A percentile compares a stretch with the other conserved stretches of the same genome.
phyloP scores from a whole-genome alignment of 2,329 filamentous ascomycete genomes.

The Colletotrichum caudatum region DNA sequence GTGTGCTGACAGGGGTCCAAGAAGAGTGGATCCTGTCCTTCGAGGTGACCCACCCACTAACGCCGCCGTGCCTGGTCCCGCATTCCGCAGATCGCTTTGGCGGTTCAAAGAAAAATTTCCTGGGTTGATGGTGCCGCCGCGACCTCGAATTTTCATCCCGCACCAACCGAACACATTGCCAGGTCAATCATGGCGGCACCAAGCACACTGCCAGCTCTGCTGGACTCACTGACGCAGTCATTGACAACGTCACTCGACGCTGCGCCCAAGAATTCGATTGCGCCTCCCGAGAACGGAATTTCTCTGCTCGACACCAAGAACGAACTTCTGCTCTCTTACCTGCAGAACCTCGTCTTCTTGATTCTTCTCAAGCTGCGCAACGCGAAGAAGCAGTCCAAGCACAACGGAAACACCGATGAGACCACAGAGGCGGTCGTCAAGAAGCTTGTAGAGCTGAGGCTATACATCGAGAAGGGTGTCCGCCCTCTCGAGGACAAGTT shows the following conservation, averaged over 20 bases:
- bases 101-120: slow-evolving; percentile 31
- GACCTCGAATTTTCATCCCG: slow-evolving; percentile 6
- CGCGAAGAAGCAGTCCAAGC: slow-evolving; percentile 47
- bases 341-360: slow-evolving; percentile 92
- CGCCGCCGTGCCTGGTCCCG: slow-evolving; percentile 19
- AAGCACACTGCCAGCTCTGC: slow-evolving; percentile 61
- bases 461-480: slow-evolving; percentile 94
- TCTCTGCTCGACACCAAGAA: slow-evolving; percentile 96
- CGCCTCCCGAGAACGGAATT: slow-evolving; percentile 86
- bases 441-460: slow-evolving; percentile 90
- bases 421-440: slow-evolving; percentile 78
- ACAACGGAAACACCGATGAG: slow-evolving; percentile 51
- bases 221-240: slow-evolving; percentile 69
- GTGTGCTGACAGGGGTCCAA: not conserved
- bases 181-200: slow-evolving; percentile 59
- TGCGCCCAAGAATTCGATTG: slow-evolving; percentile 72
- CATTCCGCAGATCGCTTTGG: slow-evolving; percentile 35
- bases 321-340: slow-evolving; percentile 94
- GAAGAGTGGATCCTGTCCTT: not conserved
- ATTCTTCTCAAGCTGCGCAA: slow-evolving; percentile 84
- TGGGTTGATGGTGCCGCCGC: slow-evolving; percentile 13
- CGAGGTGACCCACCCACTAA: slow-evolving; percentile 12
- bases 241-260: slow-evolving; percentile 74
- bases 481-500: slow-evolving; percentile 89
- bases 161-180: not conserved